Conservation (phyloP, 164 flowering plant species). For the Euptelea pleiosperma region DNA sequence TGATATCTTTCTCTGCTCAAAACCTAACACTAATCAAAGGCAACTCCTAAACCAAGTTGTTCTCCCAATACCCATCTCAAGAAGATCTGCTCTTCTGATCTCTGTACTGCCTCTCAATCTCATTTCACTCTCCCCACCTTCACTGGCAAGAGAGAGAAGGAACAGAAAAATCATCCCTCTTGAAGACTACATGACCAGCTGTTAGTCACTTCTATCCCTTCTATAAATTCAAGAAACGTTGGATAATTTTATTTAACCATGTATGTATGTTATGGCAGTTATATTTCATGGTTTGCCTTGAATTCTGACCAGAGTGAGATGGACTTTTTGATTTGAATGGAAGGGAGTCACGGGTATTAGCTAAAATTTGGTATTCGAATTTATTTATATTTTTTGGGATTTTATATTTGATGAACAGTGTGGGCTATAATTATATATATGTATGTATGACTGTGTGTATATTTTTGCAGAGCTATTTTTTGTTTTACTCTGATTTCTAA, state of each 20-base stretch:
- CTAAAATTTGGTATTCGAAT: too few relatives aligned
- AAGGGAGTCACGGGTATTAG: too few relatives aligned
- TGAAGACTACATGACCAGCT: slow-evolving; percentile 64
- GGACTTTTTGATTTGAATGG: too few relatives aligned
- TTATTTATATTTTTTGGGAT: not conserved
- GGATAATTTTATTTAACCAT: too few relatives aligned
- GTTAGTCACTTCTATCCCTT: slow-evolving; percentile 35
- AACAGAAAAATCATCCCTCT: slow-evolving; percentile 59
- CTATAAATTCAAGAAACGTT: not conserved
- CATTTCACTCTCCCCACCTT: slow-evolving; percentile 36
- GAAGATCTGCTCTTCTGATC: slow-evolving; percentile 58
- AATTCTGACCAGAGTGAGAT: not conserved
- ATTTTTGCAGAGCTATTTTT: not conserved
- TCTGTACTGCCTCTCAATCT: slow-evolving; percentile 45
- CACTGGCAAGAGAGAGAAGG: slow-evolving; percentile 76
- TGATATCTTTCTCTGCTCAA: slow-evolving; percentile 17
- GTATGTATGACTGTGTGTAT: too few relatives aligned
- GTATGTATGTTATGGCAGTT: not conserved
- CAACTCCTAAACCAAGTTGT: slow-evolving; percentile 17
- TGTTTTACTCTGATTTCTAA: not conserved
- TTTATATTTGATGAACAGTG: not conserved
- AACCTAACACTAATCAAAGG: slow-evolving; percentile 11
- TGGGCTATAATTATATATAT: too few relatives aligned
- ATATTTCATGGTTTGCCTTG: not conserved
- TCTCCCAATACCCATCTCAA: slow-evolving; percentile 42